A percentile compares a stretch with the other conserved stretches of the same genome.
These are phyloP conservation scores for Paulownia fortunei DNA, from an alignment of 257 asterid species.

Conservation along the genomic window DNA sequence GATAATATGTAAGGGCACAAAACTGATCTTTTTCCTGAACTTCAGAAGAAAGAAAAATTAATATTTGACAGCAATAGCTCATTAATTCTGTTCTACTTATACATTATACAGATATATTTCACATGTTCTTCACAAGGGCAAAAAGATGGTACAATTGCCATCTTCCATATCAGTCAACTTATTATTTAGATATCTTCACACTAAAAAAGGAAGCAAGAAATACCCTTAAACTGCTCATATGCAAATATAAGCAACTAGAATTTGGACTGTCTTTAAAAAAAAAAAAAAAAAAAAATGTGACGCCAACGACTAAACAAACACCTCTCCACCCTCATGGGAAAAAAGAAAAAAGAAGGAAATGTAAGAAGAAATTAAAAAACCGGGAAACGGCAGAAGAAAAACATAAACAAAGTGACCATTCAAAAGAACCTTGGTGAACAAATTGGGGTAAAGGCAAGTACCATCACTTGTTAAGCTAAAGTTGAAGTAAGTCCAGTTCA, in stretches of 20 bases:
- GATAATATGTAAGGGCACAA: not conserved
- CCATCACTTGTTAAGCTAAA: conserved; percentile 11
- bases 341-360: not conserved
- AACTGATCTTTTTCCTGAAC: not conserved
- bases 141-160: not conserved
- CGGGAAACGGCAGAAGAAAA: not conserved
- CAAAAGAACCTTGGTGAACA: not conserved
- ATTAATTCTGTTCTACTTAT: not conserved
- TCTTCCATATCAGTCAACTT: not conserved
- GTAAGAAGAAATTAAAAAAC: not conserved
- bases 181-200: conserved; percentile 13
- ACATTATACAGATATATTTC: not conserved
- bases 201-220: conserved; percentile 7
- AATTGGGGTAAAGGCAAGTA: not conserved
- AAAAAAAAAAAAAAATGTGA: not conserved
- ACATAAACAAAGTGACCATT: not conserved
- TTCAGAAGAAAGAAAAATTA: not conserved
- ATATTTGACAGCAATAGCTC: not conserved
- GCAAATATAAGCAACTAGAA: conserved; percentile 30
- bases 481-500: conserved; percentile 37
- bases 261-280: not conserved
- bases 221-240: conserved; percentile 9
- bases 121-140: not conserved
- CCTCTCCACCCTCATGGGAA: conserved; percentile 21
- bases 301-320: conserved; percentile 29